These are phyloP conservation scores for Sporothrix curviconia DNA, from an alignment of 2,329 filamentous ascomycete species.

Conservation along the genomic window DNA sequence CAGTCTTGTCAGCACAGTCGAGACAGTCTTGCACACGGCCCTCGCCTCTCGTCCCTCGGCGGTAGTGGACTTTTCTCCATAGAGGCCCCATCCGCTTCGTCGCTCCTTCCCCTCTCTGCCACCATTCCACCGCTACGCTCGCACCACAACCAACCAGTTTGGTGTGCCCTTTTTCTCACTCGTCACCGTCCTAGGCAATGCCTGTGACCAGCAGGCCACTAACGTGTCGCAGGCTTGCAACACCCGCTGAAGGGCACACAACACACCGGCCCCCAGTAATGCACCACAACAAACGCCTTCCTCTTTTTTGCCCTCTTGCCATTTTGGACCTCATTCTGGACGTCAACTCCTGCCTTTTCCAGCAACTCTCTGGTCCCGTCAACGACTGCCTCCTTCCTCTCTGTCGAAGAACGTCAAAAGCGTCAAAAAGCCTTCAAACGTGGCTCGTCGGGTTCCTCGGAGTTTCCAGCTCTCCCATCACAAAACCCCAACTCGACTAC, in stretches of 20 bases:
- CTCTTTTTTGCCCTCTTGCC: background rate
- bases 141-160: background rate
- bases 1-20: conserved; percentile 1
- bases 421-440: background rate
- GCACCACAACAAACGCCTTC: conserved; percentile 9
- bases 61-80: background rate
- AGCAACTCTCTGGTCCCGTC: background rate
- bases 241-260: too few relatives aligned
- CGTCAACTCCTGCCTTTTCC: background rate
- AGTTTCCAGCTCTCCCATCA: background rate
- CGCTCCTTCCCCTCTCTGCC: conserved; percentile 4
- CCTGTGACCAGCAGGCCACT: too few relatives aligned
- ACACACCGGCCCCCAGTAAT: conserved; percentile 1
- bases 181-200: too few relatives aligned
- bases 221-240: too few relatives aligned
- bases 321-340: background rate
- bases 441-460: background rate
- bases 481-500: background rate
- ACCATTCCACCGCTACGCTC: conserved; percentile 6
- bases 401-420: background rate
- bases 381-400: background rate
- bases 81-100: conserved; percentile 1
- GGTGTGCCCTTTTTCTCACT: background rate
- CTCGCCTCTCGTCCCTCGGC: background rate
- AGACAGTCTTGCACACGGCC: conserved; percentile 8